Evolutionary conservation across 441 rosid species (phyloP), one percentile per base, ranked within the genome.

Genomic region (Raphanus hybrid): DNA sequence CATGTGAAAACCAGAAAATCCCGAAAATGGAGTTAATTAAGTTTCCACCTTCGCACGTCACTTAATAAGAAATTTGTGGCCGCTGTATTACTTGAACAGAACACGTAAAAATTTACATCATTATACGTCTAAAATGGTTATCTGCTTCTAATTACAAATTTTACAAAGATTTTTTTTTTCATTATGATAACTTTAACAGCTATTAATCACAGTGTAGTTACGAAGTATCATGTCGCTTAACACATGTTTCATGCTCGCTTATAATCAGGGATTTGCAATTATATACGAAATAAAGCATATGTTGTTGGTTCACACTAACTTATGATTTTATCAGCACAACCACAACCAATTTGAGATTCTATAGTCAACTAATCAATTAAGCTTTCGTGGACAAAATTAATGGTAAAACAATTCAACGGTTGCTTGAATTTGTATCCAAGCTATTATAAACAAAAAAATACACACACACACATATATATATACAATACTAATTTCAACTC

Each of bases 41-140:
- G 14, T 73, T 50, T 12, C 74, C 81, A 16, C 70, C 9, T 78
- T 78, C 67, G 81, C 77, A 78, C 77, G 81, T 67, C 77, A 78
- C 77, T 50, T 78, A 78, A 73, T 10, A 73, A 78, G 74, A 78
- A 76, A 61, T 15, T 8, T 60, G 77, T 72, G 63, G 6, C 77
- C 45, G 6, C 50, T 26, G 37, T 60, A 60, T 60, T 67, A 29
- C 8, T 6, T 35, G 2, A 71, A 27, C 3, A 41, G 62, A 59
- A 72, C 73, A 67, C 43, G 39, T 43, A 70, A 27, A 48, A 4
- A 62, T 52, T 29, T 50, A 43, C 60, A 71, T n/a, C 64, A 27
- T 3, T 32, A 71, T 14, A 64, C 65, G 16, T 29, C 57, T 45
- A 23, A 29, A 29, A 29, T 29, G 34, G 34, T 29, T 29, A 3